Evolutionary conservation across 1,284 basidiomycete species (phyloP).

Genomic region (Sporisorium exsertum): DNA sequence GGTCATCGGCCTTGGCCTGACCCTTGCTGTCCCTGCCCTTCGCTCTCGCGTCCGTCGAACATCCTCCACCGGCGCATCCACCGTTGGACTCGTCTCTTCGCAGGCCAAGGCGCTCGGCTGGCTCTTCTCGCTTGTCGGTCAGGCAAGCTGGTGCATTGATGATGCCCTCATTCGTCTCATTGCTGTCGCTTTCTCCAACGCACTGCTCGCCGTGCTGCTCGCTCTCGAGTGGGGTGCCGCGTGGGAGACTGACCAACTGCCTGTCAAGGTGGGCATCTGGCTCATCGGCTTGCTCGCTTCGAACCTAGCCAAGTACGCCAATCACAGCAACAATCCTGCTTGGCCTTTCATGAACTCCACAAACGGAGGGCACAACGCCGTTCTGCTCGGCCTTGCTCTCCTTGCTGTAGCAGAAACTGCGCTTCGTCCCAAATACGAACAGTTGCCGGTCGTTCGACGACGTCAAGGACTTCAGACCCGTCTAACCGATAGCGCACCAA

Average conservation of each 20-base stretch:
- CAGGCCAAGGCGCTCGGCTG: slow-evolving; percentile 36
- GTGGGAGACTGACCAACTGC: slow-evolving; percentile 55
- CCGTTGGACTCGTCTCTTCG: slow-evolving; percentile 35
- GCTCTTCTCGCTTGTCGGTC: slow-evolving; percentile 41
- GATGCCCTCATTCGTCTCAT: slow-evolving; percentile 47
- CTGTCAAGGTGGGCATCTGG: slow-evolving; percentile 47
- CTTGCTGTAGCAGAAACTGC: slow-evolving; percentile 36
- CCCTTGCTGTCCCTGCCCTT: slow-evolving; percentile 38
- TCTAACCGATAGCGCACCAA: neutral
- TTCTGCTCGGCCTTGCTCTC: slow-evolving; percentile 43
- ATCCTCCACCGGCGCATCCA: slow-evolving; percentile 18
- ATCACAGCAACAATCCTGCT: slow-evolving; percentile 66
- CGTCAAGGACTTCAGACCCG: slow-evolving; percentile 9
- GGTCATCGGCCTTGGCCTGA: slow-evolving; percentile 45
- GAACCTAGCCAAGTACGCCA: slow-evolving; percentile 60
- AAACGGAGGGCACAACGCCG: slow-evolving; percentile 61
- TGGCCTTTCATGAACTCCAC: slow-evolving; percentile 62
- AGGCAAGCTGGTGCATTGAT: slow-evolving; percentile 50
- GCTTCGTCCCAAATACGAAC: slow-evolving; percentile 26
- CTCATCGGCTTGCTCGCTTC: slow-evolving; percentile 58
- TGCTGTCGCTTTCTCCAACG: slow-evolving; percentile 43
- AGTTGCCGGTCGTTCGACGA: slow-evolving; percentile 22
- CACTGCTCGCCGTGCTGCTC: slow-evolving; percentile 41
- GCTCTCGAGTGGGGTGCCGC: slow-evolving; percentile 60
- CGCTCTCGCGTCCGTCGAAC: slow-evolving; percentile 21